Base-by-base conservation (phyloP, 108 stramenopile species). In the Aurantiochytrium sp. region DNA sequence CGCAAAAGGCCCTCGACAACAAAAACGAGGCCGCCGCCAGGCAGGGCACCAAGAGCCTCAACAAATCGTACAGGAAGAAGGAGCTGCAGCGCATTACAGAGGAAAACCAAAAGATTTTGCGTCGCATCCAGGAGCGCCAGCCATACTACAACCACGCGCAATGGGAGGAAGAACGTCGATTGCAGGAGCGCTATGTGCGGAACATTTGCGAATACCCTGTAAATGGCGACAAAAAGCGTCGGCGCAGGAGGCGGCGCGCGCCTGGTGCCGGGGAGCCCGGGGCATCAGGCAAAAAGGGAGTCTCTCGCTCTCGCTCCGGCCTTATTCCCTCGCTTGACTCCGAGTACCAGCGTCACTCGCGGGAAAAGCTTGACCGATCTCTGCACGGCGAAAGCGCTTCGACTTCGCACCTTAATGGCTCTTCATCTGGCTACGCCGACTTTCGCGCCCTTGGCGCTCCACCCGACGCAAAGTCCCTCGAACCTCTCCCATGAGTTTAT, bases 11-110 rank as follows among this genome's bases (percentile, higher is more conserved):
- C 8, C 91, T 96, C 42, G 95, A 96, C 64, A 94, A 91, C 89
- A 91, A 90, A 21, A 95, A 93, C 28, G 64, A 69, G 8, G 64
- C 64, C 10, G 64, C 64, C 25, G 72, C 91, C 59, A 89, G 72
- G 44, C 60, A 88, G 35, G 88, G 93, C 47, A 93, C 93, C 88
- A 93, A 93, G 35, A 92, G 93, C 21, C 87, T 95, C 19, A 94
- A 92, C 90, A 92, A 90, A 71, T 93, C 93, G 35, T 88, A 91
- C 10, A 92, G 95, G 60, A 96, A 96, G 89, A 83, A 94, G 64
- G 96, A 96, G 91, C 93, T 96, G 8, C 94, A 95, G 88, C 92
- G 94, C 43, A 97, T 97, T 88, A 96, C 95, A 44, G 92, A 91
- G 29, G 95, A 96, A 88, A 97, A 97, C 72, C 96, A 95, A 4